Evolutionary conservation across 73 alveolate species (phyloP).

Genomic region (Paramecium caudatum): DNA sequence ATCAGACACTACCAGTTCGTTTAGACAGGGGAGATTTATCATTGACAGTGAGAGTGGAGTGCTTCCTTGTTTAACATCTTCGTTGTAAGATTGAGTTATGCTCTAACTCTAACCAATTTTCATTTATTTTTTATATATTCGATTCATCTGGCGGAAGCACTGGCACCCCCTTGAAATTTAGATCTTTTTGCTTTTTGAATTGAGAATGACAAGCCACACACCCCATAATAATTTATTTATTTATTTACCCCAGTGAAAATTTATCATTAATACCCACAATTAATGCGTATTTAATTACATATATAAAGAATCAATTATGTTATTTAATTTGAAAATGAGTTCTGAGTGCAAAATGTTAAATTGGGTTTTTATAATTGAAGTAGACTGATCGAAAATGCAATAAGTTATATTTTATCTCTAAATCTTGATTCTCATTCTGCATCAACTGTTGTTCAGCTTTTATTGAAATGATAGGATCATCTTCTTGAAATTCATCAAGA

Average conservation of each 20-base stretch:
- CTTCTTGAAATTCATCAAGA: neutral
- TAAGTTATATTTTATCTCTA: conserved; percentile 28
- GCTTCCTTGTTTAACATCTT: neutral
- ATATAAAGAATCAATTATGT: no score
- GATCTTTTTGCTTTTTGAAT: neutral
- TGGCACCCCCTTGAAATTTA: neutral
- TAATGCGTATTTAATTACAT: no score
- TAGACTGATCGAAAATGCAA: conserved; percentile 31
- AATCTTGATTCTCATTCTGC: conserved; percentile 9
- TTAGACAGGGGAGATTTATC: conserved; percentile 45
- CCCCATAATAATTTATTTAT: conserved; percentile 31
- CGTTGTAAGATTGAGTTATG: neutral
- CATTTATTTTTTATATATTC: neutral
- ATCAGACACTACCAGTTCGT: no score
- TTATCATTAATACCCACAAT: no score
- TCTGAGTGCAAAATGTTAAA: no score
- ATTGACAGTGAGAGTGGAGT: neutral
- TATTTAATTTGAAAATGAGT: no score
- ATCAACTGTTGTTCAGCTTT: neutral
- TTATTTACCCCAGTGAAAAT: no score
- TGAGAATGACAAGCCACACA: conserved; percentile 15
- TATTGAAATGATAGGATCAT: neutral
- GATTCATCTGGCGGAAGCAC: neutral
- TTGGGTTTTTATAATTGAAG: conserved; percentile 21
- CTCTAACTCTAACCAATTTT: conserved; percentile 25